Conservation (phyloP, 2,329 filamentous ascomycete genomes). For the Paracorniculantispora psalliotae region DNA sequence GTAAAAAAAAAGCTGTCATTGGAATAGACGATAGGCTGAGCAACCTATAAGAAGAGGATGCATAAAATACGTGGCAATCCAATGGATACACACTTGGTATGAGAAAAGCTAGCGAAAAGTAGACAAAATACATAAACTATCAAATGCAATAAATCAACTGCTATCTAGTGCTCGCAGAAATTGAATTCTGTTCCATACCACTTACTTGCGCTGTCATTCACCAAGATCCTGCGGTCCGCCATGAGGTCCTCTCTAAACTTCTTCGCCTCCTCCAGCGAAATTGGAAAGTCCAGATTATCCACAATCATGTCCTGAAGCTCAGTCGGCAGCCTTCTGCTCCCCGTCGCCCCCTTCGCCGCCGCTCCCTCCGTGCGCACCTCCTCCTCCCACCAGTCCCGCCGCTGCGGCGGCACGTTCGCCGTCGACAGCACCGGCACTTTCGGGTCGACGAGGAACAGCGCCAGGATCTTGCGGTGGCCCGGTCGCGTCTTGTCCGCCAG, state of each 20-base stretch:
- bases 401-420: constrained; percentile 41
- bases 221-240: constrained; percentile 4
- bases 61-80: no score
- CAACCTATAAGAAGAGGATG: no score
- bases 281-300: background rate
- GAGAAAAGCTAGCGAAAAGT: no score
- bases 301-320: constrained; percentile 5
- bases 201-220: background rate
- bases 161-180: constrained; percentile 11
- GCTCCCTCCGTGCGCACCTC: background rate
- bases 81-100: no score
- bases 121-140: no score
- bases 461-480: constrained; percentile 55
- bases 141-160: no score
- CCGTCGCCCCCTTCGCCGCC: background rate
- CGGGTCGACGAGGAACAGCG: constrained; percentile 58
- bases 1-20: no score
- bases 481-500: constrained; percentile 46
- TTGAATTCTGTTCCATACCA: background rate
- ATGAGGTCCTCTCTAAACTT: constrained; percentile 8
- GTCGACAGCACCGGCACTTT: constrained; percentile 39
- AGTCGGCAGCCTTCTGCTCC: constrained; percentile 1
- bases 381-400: constrained; percentile 31
- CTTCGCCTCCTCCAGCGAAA: background rate
- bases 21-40: no score